Conservation (phyloP, 169 alveolate genomes). For the Plasmodium berghei region DNA sequence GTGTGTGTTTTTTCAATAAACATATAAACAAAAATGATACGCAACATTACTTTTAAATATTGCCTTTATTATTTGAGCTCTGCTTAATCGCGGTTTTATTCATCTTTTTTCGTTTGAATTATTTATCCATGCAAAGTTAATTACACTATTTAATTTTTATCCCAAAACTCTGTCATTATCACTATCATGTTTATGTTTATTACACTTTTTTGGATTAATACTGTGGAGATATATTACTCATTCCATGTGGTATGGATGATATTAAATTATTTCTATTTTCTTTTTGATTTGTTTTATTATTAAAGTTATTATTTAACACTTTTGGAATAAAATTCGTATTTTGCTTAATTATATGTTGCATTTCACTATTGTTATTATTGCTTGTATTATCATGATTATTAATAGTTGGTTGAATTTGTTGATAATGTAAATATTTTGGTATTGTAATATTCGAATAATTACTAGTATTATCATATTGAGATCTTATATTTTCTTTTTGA, state of each 20-base stretch:
- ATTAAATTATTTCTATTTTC: slow-evolving; percentile 2
- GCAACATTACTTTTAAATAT: slow-evolving; percentile 1
- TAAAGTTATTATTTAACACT: slow-evolving; percentile 2
- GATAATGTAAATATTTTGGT: background rate
- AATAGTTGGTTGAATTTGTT: background rate
- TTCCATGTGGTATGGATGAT: background rate
- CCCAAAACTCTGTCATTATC: no score
- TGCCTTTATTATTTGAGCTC: slow-evolving; percentile 7
- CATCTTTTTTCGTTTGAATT: slow-evolving; percentile 9
- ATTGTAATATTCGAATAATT: slow-evolving; percentile 21
- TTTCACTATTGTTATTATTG: no score
- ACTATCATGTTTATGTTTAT: no score
- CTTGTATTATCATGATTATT: slow-evolving; percentile 17
- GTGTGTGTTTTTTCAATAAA: no score
- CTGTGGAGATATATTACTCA: background rate
- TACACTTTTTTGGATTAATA: slow-evolving; percentile 26
- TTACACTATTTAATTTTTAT: slow-evolving; percentile 41
- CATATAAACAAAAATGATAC: no score
- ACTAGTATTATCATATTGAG: slow-evolving; percentile 8
- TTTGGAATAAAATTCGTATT: slow-evolving; percentile 17
- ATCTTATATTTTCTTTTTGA: slow-evolving; percentile 14
- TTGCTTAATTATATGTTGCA: slow-evolving; percentile 16
- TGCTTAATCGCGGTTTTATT: slow-evolving; percentile 21
- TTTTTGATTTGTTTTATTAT: background rate
- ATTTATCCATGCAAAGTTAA: slow-evolving; percentile 44